Evolutionary conservation across 116 monocot genomes (phyloP).

Genomic region (Trichopus zeylanicus): DNA sequence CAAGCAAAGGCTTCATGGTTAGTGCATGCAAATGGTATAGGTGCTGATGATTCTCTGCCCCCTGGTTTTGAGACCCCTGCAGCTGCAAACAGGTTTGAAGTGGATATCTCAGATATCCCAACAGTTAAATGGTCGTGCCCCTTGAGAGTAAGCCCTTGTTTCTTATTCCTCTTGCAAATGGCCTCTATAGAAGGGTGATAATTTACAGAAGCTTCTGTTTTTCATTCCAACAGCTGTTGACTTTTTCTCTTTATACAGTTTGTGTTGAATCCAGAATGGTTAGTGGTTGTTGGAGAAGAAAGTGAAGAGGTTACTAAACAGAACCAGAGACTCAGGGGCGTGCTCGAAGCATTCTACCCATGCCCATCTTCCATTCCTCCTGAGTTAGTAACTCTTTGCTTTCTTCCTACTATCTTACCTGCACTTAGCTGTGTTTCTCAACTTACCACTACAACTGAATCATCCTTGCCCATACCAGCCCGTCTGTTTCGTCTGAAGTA

Average conservation of each 20-base stretch:
- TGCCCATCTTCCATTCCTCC: slow-evolving; percentile 63
- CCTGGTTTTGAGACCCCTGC: slow-evolving; percentile 60
- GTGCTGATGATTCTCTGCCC: slow-evolving; percentile 57
- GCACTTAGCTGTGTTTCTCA: background rate
- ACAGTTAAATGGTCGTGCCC: slow-evolving; percentile 65
- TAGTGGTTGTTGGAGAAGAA: slow-evolving; percentile 83
- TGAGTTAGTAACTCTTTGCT: slow-evolving; percentile 39
- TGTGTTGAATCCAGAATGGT: slow-evolving; percentile 56
- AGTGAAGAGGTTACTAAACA: slow-evolving; percentile 51
- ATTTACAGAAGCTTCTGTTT: background rate
- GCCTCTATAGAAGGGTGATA: background rate
- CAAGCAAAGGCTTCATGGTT: slow-evolving; percentile 78
- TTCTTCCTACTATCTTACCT: background rate
- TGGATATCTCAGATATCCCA: slow-evolving; percentile 47
- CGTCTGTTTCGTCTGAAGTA: slow-evolving; percentile 36
- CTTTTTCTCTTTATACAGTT: slow-evolving; percentile 20
- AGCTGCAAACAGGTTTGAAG: slow-evolving; percentile 14
- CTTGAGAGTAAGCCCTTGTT: slow-evolving; percentile 31
- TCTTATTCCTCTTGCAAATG: background rate
- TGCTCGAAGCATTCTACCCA: slow-evolving; percentile 90
- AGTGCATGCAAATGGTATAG: slow-evolving; percentile 30
- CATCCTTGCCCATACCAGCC: slow-evolving; percentile 64
- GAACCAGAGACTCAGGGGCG: slow-evolving; percentile 45
- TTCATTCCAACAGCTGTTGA: background rate
- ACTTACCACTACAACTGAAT: too few relatives aligned